phyloP scores from a whole-genome alignment of 2,329 filamentous ascomycete genomes.

The Monilinia aucupariae region DNA sequence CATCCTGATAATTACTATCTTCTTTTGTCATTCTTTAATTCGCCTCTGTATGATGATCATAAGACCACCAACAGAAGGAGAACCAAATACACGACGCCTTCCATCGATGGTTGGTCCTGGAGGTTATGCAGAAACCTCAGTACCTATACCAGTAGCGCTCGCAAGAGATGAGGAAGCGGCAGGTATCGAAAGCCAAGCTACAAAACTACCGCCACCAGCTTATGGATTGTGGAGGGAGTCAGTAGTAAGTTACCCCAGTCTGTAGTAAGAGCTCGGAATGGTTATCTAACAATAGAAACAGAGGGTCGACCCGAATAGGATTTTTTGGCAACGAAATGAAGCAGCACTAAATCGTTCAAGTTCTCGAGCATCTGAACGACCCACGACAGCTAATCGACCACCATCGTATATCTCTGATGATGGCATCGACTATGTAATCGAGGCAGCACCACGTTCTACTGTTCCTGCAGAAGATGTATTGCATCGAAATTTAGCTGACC shows the following conservation, averaged over 20 bases:
- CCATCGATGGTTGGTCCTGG: slow-evolving; percentile 49
- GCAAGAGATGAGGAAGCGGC: slow-evolving; percentile 67
- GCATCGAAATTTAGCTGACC: slow-evolving; percentile 46
- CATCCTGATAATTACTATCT: slow-evolving; percentile 65
- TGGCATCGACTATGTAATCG: slow-evolving; percentile 65
- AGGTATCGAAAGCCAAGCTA: slow-evolving; percentile 49
- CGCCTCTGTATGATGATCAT: slow-evolving; percentile 64
- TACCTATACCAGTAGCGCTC: slow-evolving; percentile 72
- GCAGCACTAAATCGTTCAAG: slow-evolving; percentile 23
- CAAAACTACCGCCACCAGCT: slow-evolving; percentile 65
- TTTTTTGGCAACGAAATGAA: slow-evolving; percentile 68
- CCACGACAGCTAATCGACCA: slow-evolving; percentile 48
- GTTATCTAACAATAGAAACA: slow-evolving; percentile 34
- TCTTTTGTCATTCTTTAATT: slow-evolving; percentile 76
- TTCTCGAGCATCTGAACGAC: slow-evolving; percentile 20
- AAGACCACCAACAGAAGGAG: slow-evolving; percentile 34
- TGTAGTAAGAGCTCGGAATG: not conserved
- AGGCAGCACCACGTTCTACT: slow-evolving; percentile 56
- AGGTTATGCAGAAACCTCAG: slow-evolving; percentile 63
- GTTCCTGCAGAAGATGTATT: slow-evolving; percentile 44
- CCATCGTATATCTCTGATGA: slow-evolving; percentile 75
- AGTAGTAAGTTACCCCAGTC: slow-evolving; percentile 54
- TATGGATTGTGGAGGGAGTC: slow-evolving; percentile 82
- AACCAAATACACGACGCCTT: slow-evolving; percentile 34
- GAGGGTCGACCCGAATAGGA: slow-evolving; percentile 72